Evolutionary conservation across 768 basidiomycete genomes (phyloP).

Genomic region (Tephrocybe rancida): DNA sequence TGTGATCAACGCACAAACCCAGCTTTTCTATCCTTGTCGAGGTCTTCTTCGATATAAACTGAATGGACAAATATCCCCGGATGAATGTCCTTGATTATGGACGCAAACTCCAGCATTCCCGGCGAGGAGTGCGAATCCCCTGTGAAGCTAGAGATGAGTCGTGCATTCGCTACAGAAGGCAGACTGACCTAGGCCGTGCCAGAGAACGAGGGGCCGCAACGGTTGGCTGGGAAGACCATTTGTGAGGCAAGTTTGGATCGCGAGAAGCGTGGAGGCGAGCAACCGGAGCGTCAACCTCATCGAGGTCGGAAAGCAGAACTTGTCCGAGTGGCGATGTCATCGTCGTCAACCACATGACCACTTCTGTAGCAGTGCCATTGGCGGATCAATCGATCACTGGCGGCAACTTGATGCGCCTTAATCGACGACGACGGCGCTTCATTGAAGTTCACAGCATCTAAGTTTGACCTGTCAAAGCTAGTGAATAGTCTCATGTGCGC

Average conservation of each 20-base stretch:
- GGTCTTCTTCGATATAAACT: slow-evolving; percentile 64
- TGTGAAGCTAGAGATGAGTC: slow-evolving; percentile 14
- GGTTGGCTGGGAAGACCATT: background rate
- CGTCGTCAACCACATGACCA: too few species aligned
- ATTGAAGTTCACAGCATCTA: too few species aligned
- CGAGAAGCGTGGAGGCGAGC: slow-evolving; percentile 1
- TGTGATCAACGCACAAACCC: slow-evolving; percentile 61
- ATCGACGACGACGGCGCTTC: too few species aligned
- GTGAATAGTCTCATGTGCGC: too few species aligned
- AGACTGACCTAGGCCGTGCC: slow-evolving; percentile 68
- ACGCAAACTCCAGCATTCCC: slow-evolving; percentile 70
- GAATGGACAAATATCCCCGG: slow-evolving; percentile 80
- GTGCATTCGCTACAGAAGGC: background rate
- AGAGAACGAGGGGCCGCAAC: slow-evolving; percentile 65
- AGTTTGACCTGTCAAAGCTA: too few species aligned
- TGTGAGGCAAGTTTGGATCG: background rate
- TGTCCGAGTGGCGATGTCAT: too few species aligned
- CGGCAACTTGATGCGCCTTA: too few species aligned
- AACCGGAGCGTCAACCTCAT: slow-evolving; percentile 5
- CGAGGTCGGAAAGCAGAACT: background rate
- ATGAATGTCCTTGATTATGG: slow-evolving; percentile 60
- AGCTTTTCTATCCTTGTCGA: slow-evolving; percentile 65
- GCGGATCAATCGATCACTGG: too few species aligned
- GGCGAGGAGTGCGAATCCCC: slow-evolving; percentile 79
- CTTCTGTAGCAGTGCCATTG: too few species aligned